Conservation (phyloP, 371 early-diverging fungal genomes). For the Mycotypha africana region DNA sequence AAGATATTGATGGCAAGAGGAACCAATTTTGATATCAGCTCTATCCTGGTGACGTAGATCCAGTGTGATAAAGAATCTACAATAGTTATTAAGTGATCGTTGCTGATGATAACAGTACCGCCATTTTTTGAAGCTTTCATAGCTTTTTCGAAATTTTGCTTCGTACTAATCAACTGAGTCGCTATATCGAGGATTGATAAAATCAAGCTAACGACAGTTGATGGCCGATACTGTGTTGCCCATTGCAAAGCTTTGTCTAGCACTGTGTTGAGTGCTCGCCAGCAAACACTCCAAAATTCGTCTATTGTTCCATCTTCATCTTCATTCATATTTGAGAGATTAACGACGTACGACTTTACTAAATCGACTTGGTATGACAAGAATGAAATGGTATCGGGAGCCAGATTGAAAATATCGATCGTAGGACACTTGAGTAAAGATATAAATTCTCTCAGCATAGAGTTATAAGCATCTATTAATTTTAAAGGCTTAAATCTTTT, state of each 20-base stretch:
- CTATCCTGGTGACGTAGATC: slow-evolving; percentile 37
- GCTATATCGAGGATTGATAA: slow-evolving; percentile 28
- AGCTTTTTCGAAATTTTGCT: slow-evolving; percentile 17
- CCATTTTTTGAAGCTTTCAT: neutral
- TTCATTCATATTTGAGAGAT: slow-evolving; percentile 2
- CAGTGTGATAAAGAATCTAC: slow-evolving; percentile 38
- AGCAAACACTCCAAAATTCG: slow-evolving; percentile 31
- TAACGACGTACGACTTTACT: slow-evolving; percentile 1
- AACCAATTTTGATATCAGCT: slow-evolving; percentile 26
- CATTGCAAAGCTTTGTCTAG: slow-evolving; percentile 23
- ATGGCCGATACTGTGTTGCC: slow-evolving; percentile 29
- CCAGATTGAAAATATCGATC: slow-evolving; percentile 14
- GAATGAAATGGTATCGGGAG: slow-evolving; percentile 4
- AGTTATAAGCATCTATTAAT: slow-evolving; percentile 17
- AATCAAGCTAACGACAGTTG: slow-evolving; percentile 23
- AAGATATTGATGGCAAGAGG: slow-evolving; percentile 23
- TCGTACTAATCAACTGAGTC: slow-evolving; percentile 14
- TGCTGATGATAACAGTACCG: neutral
- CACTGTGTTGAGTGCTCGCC: slow-evolving; percentile 23
- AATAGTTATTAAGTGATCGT: slow-evolving; percentile 10
- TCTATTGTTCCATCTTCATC: slow-evolving; percentile 21
- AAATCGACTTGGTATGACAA: slow-evolving; percentile 2
- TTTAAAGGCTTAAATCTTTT: slow-evolving; percentile 6
- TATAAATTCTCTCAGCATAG: slow-evolving; percentile 22
- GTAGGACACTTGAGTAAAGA: slow-evolving; percentile 9